Evolutionary conservation across 1,139 yeast species (phyloP), one percentile per base, ranked within the genome.

Genomic region (Hansenula sp.): DNA sequence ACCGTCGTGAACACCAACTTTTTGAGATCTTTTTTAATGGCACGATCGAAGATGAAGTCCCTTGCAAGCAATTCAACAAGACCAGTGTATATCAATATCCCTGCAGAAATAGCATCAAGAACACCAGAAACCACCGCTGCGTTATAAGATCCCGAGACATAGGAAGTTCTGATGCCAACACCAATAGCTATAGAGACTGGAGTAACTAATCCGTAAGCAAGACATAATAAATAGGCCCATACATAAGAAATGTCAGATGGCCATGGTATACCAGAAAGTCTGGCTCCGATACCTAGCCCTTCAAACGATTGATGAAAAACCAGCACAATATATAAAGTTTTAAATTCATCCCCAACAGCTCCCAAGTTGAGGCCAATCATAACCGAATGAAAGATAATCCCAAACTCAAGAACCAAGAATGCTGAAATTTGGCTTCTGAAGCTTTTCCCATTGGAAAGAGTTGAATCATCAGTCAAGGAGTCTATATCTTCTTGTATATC

Each of bases 261-360:
- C 84, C 88, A 84, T 27, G 72, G 68, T n/a, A 85, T 79, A 9
- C 74, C 67, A 1, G 93, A 84, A 46, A 86, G 71, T 58, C 95
- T 74, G 6, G 91, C 76, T 36, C 95, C 95, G 52, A 86, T 72
- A 52, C 95, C 95, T 45, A 87, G 72, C 43, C 95, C 95, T 68
- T 86, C 95, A 61, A 86, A 86, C 58, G 82, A 72, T 65, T 86
- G 95, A 65, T 86, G 95, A 74, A 86, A 86, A 4, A 84, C 84
- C 43, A 86, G 63, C 17, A 86, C 95, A 51, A 82, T 74, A 61
- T 84, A 86, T 38, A 86, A 70, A 3, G 86, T 74, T 41, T 70
- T 72, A 59, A 84, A 86, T 61, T 84, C 91, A 49, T 78, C 80
- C 37, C 82, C 84, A 6, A 83, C 65, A 16, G 80, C 79, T 6